phyloP scores from a whole-genome alignment of 2,329 filamentous ascomycete species.

The Pseudogymnoascus sp. region DNA sequence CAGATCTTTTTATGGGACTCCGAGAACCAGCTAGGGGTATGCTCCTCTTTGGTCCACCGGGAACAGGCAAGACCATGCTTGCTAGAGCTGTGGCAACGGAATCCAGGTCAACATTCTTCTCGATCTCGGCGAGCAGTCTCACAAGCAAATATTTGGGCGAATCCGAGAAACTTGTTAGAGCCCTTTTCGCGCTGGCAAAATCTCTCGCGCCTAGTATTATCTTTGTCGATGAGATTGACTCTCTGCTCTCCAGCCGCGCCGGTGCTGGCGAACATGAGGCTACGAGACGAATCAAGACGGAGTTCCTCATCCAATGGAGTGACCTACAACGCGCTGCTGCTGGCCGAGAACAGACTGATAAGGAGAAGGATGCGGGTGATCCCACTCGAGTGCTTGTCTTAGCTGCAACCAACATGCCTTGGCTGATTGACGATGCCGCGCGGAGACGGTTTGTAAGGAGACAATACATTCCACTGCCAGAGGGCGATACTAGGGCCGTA shows the following conservation, averaged over 20 bases:
- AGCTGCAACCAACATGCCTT: constrained; percentile 91
- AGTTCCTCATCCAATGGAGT: constrained; percentile 97
- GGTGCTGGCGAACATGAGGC: constrained; percentile 87
- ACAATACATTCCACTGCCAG: constrained; percentile 93
- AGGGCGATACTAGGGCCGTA: constrained; percentile 68
- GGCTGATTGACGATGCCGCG: constrained; percentile 96
- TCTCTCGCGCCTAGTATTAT: constrained; percentile 89
- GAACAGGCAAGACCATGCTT: constrained; percentile 98
- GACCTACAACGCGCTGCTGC: constrained; percentile 88
- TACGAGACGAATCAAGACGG: constrained; percentile 88
- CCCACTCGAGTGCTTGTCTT: constrained; percentile 84
- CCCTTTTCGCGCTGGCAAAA: constrained; percentile 85
- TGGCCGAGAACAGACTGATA: constrained; percentile 63
- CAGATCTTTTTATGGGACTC: constrained; percentile 91
- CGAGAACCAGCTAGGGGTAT: constrained; percentile 91
- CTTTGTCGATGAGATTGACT: constrained; percentile 98
- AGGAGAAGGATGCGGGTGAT: constrained; percentile 67
- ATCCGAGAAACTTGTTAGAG: constrained; percentile 90
- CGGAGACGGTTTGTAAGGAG: constrained; percentile 82
- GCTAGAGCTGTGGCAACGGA: constrained; percentile 92
- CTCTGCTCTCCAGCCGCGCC: constrained; percentile 74
- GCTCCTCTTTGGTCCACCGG: constrained; percentile 91
- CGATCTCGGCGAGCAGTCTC: constrained; percentile 87
- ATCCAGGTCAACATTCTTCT: constrained; percentile 91
- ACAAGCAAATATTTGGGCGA: constrained; percentile 96